Evolutionary conservation across 371 early-diverging fungal species (phyloP).

Genomic region (Syncephalis fuscata): DNA sequence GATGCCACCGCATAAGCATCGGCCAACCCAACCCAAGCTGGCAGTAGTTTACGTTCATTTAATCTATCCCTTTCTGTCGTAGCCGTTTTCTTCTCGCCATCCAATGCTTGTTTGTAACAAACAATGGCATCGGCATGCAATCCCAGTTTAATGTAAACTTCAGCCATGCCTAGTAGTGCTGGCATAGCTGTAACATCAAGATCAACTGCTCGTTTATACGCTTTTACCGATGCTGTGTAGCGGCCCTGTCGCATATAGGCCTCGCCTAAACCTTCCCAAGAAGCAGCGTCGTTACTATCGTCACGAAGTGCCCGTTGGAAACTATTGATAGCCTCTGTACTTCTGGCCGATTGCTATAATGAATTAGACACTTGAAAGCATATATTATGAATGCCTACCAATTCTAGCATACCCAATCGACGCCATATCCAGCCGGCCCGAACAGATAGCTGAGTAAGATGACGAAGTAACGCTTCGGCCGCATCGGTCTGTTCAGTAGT

Average conservation of each 20-base stretch:
- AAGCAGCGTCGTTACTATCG: conserved; percentile 36
- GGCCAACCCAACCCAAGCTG: conserved; percentile 4
- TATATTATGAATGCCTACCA: conserved; percentile 25
- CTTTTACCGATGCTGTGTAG: conserved; percentile 62
- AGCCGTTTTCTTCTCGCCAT: neutral
- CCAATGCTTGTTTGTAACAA: conserved; percentile 26
- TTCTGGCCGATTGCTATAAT: conserved; percentile 17
- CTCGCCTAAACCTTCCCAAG: conserved; percentile 83
- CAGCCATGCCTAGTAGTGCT: conserved; percentile 32
- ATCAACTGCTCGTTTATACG: conserved; percentile 52
- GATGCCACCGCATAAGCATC: conserved; percentile 18
- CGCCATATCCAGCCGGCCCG: conserved; percentile 64
- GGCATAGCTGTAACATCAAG: conserved; percentile 32
- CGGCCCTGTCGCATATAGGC: conserved; percentile 75
- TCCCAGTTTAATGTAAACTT: conserved; percentile 43
- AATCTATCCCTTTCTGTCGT: too few species aligned
- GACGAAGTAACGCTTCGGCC: conserved; percentile 33
- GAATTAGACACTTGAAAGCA: conserved; percentile 1
- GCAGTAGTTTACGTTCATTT: too few species aligned
- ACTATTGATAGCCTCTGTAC: conserved; percentile 46
- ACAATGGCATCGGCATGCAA: conserved; percentile 41
- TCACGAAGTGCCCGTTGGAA: conserved; percentile 70
- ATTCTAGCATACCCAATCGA: conserved; percentile 47
- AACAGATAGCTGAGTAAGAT: conserved; percentile 20
- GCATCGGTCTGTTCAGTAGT: conserved; percentile 24